Percentiles rank a stretch among this genome's conserved stretches.
Conservation (phyloP, 164 flowering plant species). For the grape (Vitis vinifera) region ASM3070453v1 NC_081816.1:2428001-2428500, state of each 20-base stretch:
- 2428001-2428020: constrained; percentile 17
- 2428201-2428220: not conserved
- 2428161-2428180: constrained; percentile 4
- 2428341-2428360: constrained; percentile 4
- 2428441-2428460: constrained; percentile 4
- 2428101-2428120: not conserved
- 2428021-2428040: constrained; percentile 17
- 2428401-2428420: constrained; percentile 2
- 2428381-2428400: not conserved
- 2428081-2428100: constrained; percentile 5
- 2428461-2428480: not conserved
- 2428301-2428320: constrained; percentile 8
- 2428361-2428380: not conserved
- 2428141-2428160: constrained; percentile 8
- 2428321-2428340: not conserved
- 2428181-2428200: not conserved
- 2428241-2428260: not conserved
- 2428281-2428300: not conserved
- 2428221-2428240: not conserved
- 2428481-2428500: not conserved
- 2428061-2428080: constrained; percentile 14
- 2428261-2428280: not conserved
- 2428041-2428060: constrained; percentile 12
- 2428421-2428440: not conserved
- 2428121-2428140: constrained; percentile 1